A percentile compares a stretch with the other conserved stretches of the same genome.
phyloP scores from a whole-genome alignment of 257 asterid genomes.

The Solanum chmielewskii region DNA sequence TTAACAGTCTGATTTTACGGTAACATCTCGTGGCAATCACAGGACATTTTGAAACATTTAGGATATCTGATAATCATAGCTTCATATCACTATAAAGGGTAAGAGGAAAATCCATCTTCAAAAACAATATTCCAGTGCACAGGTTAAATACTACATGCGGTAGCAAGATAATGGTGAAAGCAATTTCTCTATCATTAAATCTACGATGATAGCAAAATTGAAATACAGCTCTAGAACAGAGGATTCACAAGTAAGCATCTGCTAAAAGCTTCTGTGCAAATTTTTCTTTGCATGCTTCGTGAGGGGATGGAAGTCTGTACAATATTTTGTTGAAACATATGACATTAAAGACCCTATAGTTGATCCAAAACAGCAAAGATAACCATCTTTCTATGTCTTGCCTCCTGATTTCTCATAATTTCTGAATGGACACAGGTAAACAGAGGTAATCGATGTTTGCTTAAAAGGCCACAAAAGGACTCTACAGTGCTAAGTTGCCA shows the following conservation, averaged over 20 bases:
- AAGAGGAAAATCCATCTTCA: neutral
- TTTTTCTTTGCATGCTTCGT: neutral
- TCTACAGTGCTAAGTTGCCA: neutral
- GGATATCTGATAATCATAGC: neutral
- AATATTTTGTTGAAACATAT: neutral
- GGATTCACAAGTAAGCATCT: neutral
- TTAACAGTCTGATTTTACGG: neutral
- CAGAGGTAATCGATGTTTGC: neutral
- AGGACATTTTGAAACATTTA: neutral
- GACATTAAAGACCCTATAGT: neutral
- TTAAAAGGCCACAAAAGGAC: neutral
- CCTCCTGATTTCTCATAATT: neutral
- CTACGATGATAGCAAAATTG: neutral
- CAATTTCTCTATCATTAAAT: neutral
- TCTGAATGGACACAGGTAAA: neutral
- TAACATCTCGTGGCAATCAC: neutral
- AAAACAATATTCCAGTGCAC: neutral
- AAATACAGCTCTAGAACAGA: neutral
- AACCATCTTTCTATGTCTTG: neutral
- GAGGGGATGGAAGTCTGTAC: neutral
- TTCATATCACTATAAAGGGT: neutral
- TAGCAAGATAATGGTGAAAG: neutral
- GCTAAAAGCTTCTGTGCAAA: neutral
- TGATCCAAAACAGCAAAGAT: neutral
- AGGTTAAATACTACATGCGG: neutral